Percentiles rank a stretch among this genome's conserved stretches.
These are phyloP conservation scores for Monosporascus sp. DNA, from an alignment of 2,329 filamentous ascomycete species.

Conservation along the genomic window DNA sequence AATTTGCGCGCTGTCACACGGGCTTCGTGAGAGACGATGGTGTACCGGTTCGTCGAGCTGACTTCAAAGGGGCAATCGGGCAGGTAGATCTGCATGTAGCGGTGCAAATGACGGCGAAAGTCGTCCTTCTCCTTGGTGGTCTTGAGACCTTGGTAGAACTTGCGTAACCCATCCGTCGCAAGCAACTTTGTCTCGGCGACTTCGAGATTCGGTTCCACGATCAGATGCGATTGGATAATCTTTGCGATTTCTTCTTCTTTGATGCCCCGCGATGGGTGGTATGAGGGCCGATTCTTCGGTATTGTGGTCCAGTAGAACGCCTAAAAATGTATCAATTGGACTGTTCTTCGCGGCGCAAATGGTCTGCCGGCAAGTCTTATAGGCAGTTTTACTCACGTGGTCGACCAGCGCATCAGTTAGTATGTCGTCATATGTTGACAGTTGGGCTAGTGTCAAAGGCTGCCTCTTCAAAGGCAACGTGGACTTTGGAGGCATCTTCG, in stretches of 20 bases:
- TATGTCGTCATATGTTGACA: conserved; percentile 92
- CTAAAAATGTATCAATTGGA: conserved; percentile 40
- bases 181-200: conserved; percentile 70
- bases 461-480: conserved; percentile 50
- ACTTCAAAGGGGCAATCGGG: conserved; percentile 95
- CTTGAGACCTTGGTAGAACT: conserved; percentile 62
- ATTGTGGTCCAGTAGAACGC: conserved; percentile 95
- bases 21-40: conserved; percentile 83
- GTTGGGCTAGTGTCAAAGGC: conserved; percentile 76
- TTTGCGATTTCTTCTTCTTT: conserved; percentile 57
- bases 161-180: conserved; percentile 65
- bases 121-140: conserved; percentile 79
- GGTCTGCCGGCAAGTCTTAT: not conserved
- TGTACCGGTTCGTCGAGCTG: conserved; percentile 86
- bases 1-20: conserved; percentile 74
- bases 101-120: conserved; percentile 78
- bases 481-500: conserved; percentile 31
- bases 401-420: conserved; percentile 93
- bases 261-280: conserved; percentile 77
- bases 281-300: conserved; percentile 86
- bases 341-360: conserved; percentile 1
- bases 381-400: conserved; percentile 59
- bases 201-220: conserved; percentile 67
- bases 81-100: conserved; percentile 89
- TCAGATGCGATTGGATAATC: conserved; percentile 60